Base-by-base conservation (phyloP, 2,329 filamentous ascomycete genomes). In the Cytospora schulzeri region DNA sequence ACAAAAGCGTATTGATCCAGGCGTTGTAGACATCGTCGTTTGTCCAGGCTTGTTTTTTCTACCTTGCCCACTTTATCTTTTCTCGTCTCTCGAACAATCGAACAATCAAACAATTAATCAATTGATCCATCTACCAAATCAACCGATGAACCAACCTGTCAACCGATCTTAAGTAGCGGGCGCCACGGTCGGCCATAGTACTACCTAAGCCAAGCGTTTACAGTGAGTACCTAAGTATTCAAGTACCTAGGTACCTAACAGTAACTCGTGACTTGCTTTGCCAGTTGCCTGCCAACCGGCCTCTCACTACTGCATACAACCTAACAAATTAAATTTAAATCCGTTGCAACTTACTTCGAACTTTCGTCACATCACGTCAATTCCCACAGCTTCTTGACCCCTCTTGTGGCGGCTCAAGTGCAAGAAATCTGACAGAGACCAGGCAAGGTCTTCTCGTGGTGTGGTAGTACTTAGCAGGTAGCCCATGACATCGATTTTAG, bases 401-500 rank as follows among this genome's bases (percentile, higher is more conserved):
- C 45, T 48, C 45, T 48, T 14, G 45, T 22, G 11, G 9, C 45
- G 19, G n/a, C n/a, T 48, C 45, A 48, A 48, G 8, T 48, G 45
- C 45, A 24, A 19, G n/a, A 48, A n/a, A 48, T 19, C 45, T 19
- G 45, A 48, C 45, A 48, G 24, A 48, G 45, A 51, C 35, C 29
- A 52, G 35, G 51, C 58, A 7, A n/a, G 31, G 31, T 60, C 17
- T 35, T 15, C 15, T 41, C 33, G 51, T 61, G 35, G 14, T 22
- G 15, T 28, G 24, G 19, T 28, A 12, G 51, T 53, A 53, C 51
- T 48, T 51, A 53, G 50, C 58, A 41, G 38, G 17, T 8, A 41
- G 38, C 38, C 50, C 48, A 60, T 60, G 58, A 33, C 50, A 29
- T 60, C 57, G 33, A 22, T 29, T 38, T 52, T 50, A 19, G 55